phyloP scores from a whole-genome alignment of 805 yeast species.

The Hanseniaspora vineae region DNA sequence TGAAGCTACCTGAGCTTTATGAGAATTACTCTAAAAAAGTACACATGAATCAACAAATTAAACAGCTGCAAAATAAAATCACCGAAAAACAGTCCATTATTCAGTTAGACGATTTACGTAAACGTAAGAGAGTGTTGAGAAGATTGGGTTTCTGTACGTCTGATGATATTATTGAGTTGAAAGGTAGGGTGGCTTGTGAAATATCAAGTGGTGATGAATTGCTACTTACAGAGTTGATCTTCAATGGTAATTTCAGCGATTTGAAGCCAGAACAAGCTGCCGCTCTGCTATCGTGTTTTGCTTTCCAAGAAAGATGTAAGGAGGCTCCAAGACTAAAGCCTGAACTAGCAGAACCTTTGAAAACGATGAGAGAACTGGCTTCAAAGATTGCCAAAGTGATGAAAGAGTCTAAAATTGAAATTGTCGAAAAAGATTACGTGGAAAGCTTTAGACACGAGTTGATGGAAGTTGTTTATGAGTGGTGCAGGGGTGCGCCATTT shows the following conservation, averaged over 20 bases:
- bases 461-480: conserved; percentile 92
- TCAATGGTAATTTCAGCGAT: conserved; percentile 90
- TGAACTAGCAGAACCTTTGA: conserved; percentile 84
- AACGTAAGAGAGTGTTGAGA: conserved; percentile 84
- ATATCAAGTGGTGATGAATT: conserved; percentile 82
- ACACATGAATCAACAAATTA: conserved; percentile 44
- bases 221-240: conserved; percentile 77
- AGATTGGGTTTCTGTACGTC: conserved; percentile 82
- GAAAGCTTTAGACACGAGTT: conserved; percentile 85
- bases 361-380: conserved; percentile 85
- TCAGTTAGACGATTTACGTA: conserved; percentile 86
- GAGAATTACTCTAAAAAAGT: conserved; percentile 54
- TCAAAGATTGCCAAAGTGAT: conserved; percentile 77
- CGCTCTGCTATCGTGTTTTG: conserved; percentile 84
- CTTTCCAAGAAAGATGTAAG: conserved; percentile 91
- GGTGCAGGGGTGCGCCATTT: conserved; percentile 95
- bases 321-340: conserved; percentile 78
- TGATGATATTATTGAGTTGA: conserved; percentile 82
- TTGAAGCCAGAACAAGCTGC: conserved; percentile 85
- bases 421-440: conserved; percentile 84
- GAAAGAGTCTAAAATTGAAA: conserved; percentile 79
- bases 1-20: conserved; percentile 50
- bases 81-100: conserved; percentile 80
- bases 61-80: conserved; percentile 49
- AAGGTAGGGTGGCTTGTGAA: conserved; percentile 94